Base-by-base conservation (phyloP, 176 grass and related monocot species). In the Rhynchospora breviuscula region DNA sequence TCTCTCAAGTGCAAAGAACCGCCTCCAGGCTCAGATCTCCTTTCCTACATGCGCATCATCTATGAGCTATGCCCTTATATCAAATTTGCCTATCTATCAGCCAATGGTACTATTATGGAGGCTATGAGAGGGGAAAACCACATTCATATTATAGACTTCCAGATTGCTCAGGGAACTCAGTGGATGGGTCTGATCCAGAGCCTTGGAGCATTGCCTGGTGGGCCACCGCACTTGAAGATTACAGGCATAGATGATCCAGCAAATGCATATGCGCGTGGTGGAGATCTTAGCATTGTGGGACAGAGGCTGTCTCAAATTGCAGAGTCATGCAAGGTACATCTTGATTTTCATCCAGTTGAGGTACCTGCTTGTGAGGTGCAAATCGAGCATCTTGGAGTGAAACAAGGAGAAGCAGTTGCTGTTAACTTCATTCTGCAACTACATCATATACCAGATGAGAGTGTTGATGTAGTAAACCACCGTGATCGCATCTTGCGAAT, bases 361-460 rank as follows among this genome's bases (percentile, higher is more conserved):
- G 63, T 95, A 46, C 89, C 88, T 0, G 60, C 86, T 40, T 62
- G 31, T 7, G 84, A 99, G 11, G 87, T 99, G 54, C 88, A 95
- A 63, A 87, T 46, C 10, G 52, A 74, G 15, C 89, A 95, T 59
- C 83, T 99, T 3, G 79, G 75, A 10, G 81, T 99, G 45, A 14
- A 86, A 54, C 89, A 84, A 0, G 97, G 91, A 3, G 93, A 99
- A 59, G 85, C 89, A 0, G 11, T 96, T 4, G 93, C 88, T 2
- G 97, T 99, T 63, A 99, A 99, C 88, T 99, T 99, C 89, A 88
- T 90, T n/a, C 82, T 96, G 48, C 89, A 96, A 80, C 81, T 99
- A 7, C 97, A 99, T 79, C 97, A 99, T 73, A 76, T 99, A 35
- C 89, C 93, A 0, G 97, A 95, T 21, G 97, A 99, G 83, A 93